A percentile compares a stretch with the other conserved stretches of the same genome.
Evolutionary conservation across 805 yeast genomes (phyloP).

Genomic region (Teunomyces funiuensis): DNA sequence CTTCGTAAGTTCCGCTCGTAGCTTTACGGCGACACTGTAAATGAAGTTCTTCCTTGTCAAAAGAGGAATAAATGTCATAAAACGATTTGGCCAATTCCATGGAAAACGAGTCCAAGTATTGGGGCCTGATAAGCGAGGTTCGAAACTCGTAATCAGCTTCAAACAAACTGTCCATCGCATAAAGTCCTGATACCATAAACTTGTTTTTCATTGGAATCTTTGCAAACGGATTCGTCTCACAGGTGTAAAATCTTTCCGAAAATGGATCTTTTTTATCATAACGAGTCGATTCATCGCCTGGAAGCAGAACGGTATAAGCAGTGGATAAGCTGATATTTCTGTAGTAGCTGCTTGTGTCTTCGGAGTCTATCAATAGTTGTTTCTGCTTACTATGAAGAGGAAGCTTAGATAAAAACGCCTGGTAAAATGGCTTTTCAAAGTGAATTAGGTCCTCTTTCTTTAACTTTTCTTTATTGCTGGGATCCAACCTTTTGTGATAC

Average conservation of each 20-base stretch:
- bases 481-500: constrained; percentile 40
- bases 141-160: constrained; percentile 42
- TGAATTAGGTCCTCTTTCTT: constrained; percentile 6
- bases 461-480: constrained; percentile 10
- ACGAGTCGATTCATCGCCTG: neutral
- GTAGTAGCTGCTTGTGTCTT: constrained; percentile 3
- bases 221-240: constrained; percentile 32
- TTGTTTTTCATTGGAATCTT: constrained; percentile 6
- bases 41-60: constrained; percentile 19
- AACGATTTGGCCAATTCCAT: constrained; percentile 30
- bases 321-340: constrained; percentile 15
- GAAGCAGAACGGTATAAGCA: neutral
- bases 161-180: constrained; percentile 43
- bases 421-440: constrained; percentile 7
- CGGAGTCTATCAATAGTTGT: constrained; percentile 7
- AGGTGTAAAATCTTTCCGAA: constrained; percentile 19
- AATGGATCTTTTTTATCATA: constrained; percentile 17
- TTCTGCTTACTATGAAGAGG: constrained; percentile 1
- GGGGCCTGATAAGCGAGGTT: constrained; percentile 44
- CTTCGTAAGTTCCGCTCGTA: constrained; percentile 26
- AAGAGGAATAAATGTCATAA: constrained; percentile 27
- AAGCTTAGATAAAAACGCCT: constrained; percentile 12
- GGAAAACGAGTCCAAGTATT: constrained; percentile 20
- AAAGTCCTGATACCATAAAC: constrained; percentile 37
- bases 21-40: constrained; percentile 28